Base-by-base conservation (phyloP, 306 rosid species). In the Senna tora region DNA sequence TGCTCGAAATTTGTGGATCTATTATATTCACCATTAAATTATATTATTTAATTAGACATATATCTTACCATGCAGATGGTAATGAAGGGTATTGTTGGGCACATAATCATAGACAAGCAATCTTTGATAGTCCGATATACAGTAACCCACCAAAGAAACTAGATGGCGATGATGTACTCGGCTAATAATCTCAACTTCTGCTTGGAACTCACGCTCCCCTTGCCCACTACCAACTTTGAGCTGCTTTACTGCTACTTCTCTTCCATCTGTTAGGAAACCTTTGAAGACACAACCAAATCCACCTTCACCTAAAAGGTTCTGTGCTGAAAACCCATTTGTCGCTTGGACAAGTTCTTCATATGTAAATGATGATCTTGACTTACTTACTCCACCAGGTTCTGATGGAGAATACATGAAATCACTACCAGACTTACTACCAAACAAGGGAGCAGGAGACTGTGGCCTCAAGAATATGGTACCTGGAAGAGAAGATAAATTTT, bases 241-340 rank as follows among this genome's bases (percentile, higher is more conserved):
- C 75, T 95, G 99, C 75, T 95, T 95, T 55, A 95, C 97, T 47
- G 99, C 99, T 34, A 95, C 93, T 45, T 77, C 97, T 78, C 96
- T 89, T 76, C 96, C 96, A 84, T 91, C 96, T 42, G 70, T 39
- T 14, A 95, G 87, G 21, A 73, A 56, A 73, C 99, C 99, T 84
- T 89, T 95, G 85, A 83, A 95, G 19, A 95, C 99, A 80, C 96
- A 91, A 68, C 99, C 99, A 85, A 95, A 95, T 73, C 99, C 99
- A 79, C 97, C 99, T 86, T 95, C 98, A 36, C 98, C 98, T 88
- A 94, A 79, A 45, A 91, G 83, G 77, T 91, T 89, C 28, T 83
- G 64, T 8, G 77, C 62, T 0, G 96, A 89, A 84, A 91, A 94
- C 15, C 97, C 91, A 72, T 82, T 16, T 43, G 97, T 94, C 20